Evolutionary conservation across 1,139 yeast species (phyloP).

Genomic region (Meyerozyma guilliermondii): DNA sequence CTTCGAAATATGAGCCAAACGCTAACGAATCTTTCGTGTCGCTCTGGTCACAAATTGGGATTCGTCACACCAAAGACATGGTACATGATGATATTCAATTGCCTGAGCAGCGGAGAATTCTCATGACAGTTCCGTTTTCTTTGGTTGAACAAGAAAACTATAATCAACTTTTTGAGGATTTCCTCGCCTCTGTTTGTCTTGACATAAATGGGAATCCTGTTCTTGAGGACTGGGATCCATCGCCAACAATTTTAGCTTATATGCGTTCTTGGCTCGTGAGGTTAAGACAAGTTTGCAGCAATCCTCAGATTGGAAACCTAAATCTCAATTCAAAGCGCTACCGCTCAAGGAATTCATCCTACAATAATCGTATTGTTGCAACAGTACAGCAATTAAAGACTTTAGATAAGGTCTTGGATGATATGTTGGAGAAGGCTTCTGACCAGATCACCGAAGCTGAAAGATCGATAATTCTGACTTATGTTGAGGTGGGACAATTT

Average conservation of each 20-base stretch:
- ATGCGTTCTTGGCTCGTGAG: slow-evolving; percentile 66
- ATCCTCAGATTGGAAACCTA: slow-evolving; percentile 61
- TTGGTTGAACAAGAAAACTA: slow-evolving; percentile 83
- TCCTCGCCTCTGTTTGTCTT: slow-evolving; percentile 58
- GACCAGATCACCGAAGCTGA: slow-evolving; percentile 47
- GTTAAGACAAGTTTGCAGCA: slow-evolving; percentile 78
- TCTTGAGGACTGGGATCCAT: slow-evolving; percentile 47
- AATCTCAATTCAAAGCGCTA: slow-evolving; percentile 27
- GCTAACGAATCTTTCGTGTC: slow-evolving; percentile 37
- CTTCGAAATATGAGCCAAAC: slow-evolving; percentile 9
- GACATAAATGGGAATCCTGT: slow-evolving; percentile 54
- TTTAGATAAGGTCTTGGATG: slow-evolving; percentile 59
- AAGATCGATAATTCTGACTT: slow-evolving; percentile 38
- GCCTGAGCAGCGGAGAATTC: slow-evolving; percentile 70
- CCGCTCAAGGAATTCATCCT: slow-evolving; percentile 13
- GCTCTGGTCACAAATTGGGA: slow-evolving; percentile 46
- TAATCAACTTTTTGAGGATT: slow-evolving; percentile 54
- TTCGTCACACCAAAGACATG: slow-evolving; percentile 82
- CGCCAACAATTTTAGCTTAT: slow-evolving; percentile 29
- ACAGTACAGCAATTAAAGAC: slow-evolving; percentile 46
- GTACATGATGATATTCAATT: slow-evolving; percentile 70
- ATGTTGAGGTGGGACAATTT: slow-evolving; percentile 58
- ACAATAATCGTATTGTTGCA: slow-evolving; percentile 10
- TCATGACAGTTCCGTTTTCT: slow-evolving; percentile 69
- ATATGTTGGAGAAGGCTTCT: slow-evolving; percentile 53